Evolutionary conservation across 306 rosid species (phyloP).

Genomic region (Cucumis cinereus): DNA sequence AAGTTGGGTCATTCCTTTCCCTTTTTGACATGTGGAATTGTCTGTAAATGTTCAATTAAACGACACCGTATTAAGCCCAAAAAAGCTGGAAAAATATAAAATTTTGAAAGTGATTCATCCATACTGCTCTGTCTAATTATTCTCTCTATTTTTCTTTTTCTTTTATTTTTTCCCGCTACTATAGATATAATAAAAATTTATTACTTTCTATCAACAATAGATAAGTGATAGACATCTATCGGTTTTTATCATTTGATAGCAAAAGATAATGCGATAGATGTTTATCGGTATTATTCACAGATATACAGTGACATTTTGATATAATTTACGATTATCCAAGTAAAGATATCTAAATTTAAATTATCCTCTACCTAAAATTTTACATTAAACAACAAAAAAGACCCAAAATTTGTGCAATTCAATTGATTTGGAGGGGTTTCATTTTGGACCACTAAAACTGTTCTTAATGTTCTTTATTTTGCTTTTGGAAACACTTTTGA

Average conservation of each 20-base stretch:
- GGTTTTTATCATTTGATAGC: no score
- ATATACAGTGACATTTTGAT: no score
- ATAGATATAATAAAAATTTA: no score
- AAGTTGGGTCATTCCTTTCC: not conserved
- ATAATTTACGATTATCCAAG: no score
- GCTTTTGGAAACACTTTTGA: not conserved
- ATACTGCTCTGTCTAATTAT: not conserved
- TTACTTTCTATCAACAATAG: no score
- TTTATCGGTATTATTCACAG: no score
- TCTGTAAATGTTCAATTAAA: not conserved
- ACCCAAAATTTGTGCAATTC: not conserved
- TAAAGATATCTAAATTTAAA: not conserved
- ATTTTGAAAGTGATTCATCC: not conserved
- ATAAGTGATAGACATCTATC: no score
- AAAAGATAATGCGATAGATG: no score
- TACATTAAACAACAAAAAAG: not conserved
- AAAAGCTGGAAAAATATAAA: not conserved
- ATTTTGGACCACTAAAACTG: not conserved
- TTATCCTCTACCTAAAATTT: not conserved
- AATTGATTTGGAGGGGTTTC: not conserved
- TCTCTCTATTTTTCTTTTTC: not conserved
- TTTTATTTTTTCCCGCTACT: no score
- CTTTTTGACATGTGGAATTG: constrained; percentile 3
- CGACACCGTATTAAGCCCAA: constrained; percentile 1
- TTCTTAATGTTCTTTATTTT: not conserved